phyloP scores from a whole-genome alignment of 1,284 basidiomycete genomes.

The Ganoderma multipileum region DNA sequence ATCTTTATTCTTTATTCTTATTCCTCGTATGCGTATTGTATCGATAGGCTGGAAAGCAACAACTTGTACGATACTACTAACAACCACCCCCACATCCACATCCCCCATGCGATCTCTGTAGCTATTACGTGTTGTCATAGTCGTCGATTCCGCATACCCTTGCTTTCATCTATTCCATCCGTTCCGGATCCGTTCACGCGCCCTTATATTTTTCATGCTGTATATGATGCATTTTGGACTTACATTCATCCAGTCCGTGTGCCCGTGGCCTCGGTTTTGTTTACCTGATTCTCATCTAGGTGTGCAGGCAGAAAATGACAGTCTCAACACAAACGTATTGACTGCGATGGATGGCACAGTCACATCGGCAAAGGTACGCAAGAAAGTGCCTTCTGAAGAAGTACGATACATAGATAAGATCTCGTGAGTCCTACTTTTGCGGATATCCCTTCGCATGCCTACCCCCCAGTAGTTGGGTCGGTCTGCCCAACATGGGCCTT shows the following conservation, averaged over 20 bases:
- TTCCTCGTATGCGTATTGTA: neutral
- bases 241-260: neutral
- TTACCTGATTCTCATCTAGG: neutral
- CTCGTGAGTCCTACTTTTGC: too few species aligned
- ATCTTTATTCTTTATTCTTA: neutral
- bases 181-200: neutral
- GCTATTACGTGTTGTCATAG: slow-evolving; percentile 33
- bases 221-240: slow-evolving; percentile 11
- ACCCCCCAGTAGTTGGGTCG: too few species aligned
- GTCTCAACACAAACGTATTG: too few species aligned
- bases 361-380: too few species aligned
- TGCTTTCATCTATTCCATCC: slow-evolving; percentile 23
- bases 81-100: slow-evolving; percentile 1
- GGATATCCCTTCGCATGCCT: too few species aligned
- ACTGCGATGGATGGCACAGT: too few species aligned
- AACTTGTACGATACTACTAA: slow-evolving; percentile 29
- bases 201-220: slow-evolving; percentile 7
- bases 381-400: too few species aligned
- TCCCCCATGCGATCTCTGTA: slow-evolving; percentile 31
- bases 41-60: slow-evolving; percentile 26
- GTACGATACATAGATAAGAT: too few species aligned
- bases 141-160: slow-evolving; percentile 28
- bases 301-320: neutral
- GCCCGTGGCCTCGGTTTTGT: slow-evolving; percentile 5
- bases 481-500: too few species aligned